Evolutionary conservation across 345 rosid species (phyloP), one percentile per base, ranked within the genome.

Genomic region (Stellera chamaejasme): DNA sequence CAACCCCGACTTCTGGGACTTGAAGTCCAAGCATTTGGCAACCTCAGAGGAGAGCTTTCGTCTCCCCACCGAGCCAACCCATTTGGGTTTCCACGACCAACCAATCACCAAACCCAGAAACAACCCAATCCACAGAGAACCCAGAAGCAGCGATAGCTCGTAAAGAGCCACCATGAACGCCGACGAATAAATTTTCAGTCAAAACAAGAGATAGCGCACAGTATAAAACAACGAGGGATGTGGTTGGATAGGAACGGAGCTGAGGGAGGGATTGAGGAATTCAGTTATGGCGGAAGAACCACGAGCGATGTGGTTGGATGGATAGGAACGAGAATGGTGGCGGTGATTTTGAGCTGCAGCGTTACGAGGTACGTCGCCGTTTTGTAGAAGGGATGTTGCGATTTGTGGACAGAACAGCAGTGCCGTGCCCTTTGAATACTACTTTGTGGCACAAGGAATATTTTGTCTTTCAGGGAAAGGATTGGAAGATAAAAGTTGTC

Each of bases 51-150:
- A 36, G 26, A 72, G 45, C 48, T 67, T 72, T 12, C 45, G 56
- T 42, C 59, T 66, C 6, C 48, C 23, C 39, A 8, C 39, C 13
- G 45, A 32, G 26, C 26, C 36, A 13, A 19, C 87, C 85, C 82
- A 80, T 58, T 59, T 77, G 13, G 92, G 87, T 69, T 74, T 84
- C 96, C 92, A 87, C 5, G 59, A 26, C 89, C 89, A 84, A 41
- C 92, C 89, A 12, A 87, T 48, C 7, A 77, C 11, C 45, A 84
- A 56, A 4, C 96, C 96, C 39, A 77, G 56, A 2, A 80, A 64
- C 61, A 87, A 82, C 9, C 85, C 79, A 52, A 82, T n/a, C 76
- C 85, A 76, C 2, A 82, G 65, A 27, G 65, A 52, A 67, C 65
- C 69, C 43, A 80, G 50, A 54, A 60, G 59, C 56, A 62, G 48